phyloP scores from a whole-genome alignment of 257 asterid species.

The Penstemon barbatus region DNA sequence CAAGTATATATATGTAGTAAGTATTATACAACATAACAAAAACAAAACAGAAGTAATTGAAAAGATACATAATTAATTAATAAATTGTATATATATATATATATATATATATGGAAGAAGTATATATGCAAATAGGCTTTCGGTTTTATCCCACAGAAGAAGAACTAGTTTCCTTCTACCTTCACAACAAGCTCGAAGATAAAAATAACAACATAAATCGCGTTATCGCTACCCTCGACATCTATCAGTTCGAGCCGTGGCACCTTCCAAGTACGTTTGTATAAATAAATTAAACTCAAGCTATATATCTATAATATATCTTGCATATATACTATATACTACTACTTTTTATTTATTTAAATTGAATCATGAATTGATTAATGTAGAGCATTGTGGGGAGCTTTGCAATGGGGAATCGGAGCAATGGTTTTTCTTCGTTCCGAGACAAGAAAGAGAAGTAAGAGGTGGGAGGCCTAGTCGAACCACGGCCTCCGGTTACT shows the following conservation, averaged over 20 bases:
- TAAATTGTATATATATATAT: background rate
- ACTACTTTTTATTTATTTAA: no score
- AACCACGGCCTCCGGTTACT: constrained; percentile 66
- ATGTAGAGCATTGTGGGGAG: constrained; percentile 60
- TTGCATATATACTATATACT: no score
- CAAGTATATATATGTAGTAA: background rate
- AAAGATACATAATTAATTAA: no score
- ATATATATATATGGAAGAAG: constrained; percentile 23
- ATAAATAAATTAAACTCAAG: no score
- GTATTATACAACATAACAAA: background rate
- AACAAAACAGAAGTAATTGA: background rate
- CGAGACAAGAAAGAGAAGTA: constrained; percentile 63
- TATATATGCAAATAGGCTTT: constrained; percentile 51
- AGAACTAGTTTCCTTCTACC: constrained; percentile 70
- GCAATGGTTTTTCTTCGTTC: constrained; percentile 84
- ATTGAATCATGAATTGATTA: no score
- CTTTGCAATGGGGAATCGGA: constrained; percentile 63
- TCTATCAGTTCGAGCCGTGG: constrained; percentile 65
- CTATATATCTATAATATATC: no score
- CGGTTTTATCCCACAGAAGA: constrained; percentile 88
- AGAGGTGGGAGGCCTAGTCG: constrained; percentile 76
- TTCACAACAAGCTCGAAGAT: constrained; percentile 49
- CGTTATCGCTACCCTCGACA: constrained; percentile 60
- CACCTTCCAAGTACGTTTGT: constrained; percentile 59
- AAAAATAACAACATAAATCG: constrained; percentile 34